Base-by-base conservation (phyloP, 2,329 filamentous ascomycete genomes). In the Talaromyces islandicus region DNA sequence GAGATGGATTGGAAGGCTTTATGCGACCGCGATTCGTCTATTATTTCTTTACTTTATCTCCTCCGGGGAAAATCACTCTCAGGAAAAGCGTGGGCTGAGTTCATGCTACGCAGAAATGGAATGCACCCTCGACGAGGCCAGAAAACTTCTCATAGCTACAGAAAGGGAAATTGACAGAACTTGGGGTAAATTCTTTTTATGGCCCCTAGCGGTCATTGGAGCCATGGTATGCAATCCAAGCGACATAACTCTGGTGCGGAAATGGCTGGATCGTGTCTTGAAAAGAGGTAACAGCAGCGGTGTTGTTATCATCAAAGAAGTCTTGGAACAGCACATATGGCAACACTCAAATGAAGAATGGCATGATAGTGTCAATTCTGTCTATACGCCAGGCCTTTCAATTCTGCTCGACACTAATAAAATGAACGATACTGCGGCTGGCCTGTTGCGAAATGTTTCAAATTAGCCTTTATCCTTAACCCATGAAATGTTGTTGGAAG, bases 171-270 rank as follows among this genome's bases (percentile, higher is more conserved):
- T 57, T 41, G 54, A 57, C n/a, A 48, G 38, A 17, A 60, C 59
- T 1, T 60, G 54, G 54, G 58, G 59, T 19, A 60, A 60, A 24
- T 60, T 60, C 27, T 60, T 60, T 24, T 41, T 60, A 10, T 60
- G 59, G 59, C 59, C 59, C 6, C 50, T 60, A 12, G 59, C 59
- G 5, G 53, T 60, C 17, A 60, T 60, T 19, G 59, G 59, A 14
- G 54, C 59, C 14, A 41, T 60, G 54, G 24, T 60, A 9, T 50
- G 32, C 51, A 46, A 57, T 5, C 7, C 52, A 19, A 27, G 19
- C 53, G 59, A 57, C 14, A 54, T 60, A 2, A 35, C 21, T 30
- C 48, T 60, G n/a, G 50, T 60, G 5, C 56, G 21, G 43, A 54
- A 29, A 17, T 60, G 59, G 54, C 59, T 60, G 12, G 59, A 60